A percentile compares a stretch with the other conserved stretches of the same genome.
These are phyloP conservation scores for Eimeria acervulina DNA, from an alignment of 169 alveolate species.

Conservation along the genomic window DNA sequence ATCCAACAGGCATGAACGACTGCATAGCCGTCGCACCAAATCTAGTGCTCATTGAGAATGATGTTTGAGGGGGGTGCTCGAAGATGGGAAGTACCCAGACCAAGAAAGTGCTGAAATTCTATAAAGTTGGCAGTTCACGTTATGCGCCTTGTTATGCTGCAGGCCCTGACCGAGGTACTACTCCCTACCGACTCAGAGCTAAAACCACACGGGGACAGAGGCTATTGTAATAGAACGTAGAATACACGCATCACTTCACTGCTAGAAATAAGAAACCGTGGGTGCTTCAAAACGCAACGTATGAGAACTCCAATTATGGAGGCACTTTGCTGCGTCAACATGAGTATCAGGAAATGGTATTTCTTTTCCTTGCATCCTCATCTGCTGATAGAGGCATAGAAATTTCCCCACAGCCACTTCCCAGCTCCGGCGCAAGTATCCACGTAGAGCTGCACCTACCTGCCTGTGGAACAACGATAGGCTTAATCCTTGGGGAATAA, in stretches of 20 bases:
- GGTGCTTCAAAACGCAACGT: not conserved
- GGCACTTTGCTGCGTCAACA: not conserved
- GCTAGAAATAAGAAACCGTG: not conserved
- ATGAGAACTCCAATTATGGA: not conserved
- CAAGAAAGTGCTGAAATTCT: not conserved
- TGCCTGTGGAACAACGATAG: not conserved
- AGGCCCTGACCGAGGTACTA: constrained; percentile 53
- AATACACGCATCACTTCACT: not conserved
- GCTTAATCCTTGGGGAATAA: not conserved
- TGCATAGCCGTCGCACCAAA: not conserved
- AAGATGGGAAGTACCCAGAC: not conserved
- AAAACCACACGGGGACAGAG: not conserved
- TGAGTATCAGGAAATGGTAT: not conserved
- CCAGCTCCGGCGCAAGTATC: not conserved
- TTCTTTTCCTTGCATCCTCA: not conserved
- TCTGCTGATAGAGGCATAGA: not conserved
- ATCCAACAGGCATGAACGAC: constrained; percentile 43
- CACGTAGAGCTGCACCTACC: not conserved
- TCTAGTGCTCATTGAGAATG: not conserved
- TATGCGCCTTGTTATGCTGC: not conserved
- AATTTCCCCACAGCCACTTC: not conserved
- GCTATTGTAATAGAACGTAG: not conserved
- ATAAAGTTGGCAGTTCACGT: not conserved
- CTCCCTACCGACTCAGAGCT: not conserved
- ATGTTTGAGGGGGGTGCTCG: not conserved